Evolutionary conservation across 352 stramenopile species (phyloP), one percentile per base, ranked within the genome.

Genomic region (Phytophthora brassicae): DNA sequence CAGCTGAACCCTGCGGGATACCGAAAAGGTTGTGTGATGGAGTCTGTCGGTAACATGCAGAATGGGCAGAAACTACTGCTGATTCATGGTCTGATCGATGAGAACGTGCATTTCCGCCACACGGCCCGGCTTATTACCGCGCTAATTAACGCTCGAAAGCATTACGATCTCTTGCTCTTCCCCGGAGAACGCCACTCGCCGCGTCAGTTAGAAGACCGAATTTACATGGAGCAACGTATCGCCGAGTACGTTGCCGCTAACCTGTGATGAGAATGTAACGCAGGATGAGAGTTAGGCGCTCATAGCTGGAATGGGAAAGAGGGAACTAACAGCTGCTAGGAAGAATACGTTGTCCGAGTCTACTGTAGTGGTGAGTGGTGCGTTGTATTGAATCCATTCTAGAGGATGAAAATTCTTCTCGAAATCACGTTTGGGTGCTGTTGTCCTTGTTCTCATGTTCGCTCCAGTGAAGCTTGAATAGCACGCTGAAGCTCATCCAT

Each of bases 101-200:
- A 99, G 70, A 99, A 99, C 66, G 97, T 99, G 46, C 96, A 99
- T 72, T 99, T 99, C 72, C 88, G 96, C 36, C 97, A 99, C 77
- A 99, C 97, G 19, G 93, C 97, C 56, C 86, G 95, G 3, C 82
- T 99, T 47, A 98, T 99, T 71, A 98, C 98, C 57, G 79, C 90
- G 56, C 72, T 99, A 26, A 98, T 99, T 66, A 79, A 78, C 23
- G 83, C 84, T 53, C 81, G 91, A 24, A 99, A 98, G 77, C 86
- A 93, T 55, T 99, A 99, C 73, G 96, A 99, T 57, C 67, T 99
- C 49, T 77, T 99, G 19, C 70, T 99, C 23, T 99, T 99, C 73
- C 96, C 97, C 6, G 85, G 96, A 46, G 97, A 99, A 63, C 88
- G 97, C 57, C 97, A 99, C 83, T 98, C 93, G 28, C 97, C 95